A percentile compares a stretch with the other conserved stretches of the same genome.
These are phyloP conservation scores for Linum lewisii DNA, from an alignment of 345 rosid species.

Conservation along the genomic window DNA sequence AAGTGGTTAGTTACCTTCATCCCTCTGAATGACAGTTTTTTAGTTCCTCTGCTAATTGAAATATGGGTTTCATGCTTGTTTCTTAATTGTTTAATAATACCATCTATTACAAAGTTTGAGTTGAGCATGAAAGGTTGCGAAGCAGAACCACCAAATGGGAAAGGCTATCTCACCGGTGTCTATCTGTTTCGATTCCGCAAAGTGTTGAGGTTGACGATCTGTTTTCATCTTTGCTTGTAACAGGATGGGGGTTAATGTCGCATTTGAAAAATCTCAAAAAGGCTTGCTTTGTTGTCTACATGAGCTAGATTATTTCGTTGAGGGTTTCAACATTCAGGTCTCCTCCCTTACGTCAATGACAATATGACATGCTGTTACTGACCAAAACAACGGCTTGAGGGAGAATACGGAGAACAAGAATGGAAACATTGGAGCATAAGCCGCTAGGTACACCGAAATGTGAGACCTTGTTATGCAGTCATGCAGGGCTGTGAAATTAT, in stretches of 20 bases:
- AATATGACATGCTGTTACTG: neutral
- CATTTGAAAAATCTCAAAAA: neutral
- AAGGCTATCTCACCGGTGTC: too few species aligned
- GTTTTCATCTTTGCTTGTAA: slow-evolving; percentile 3
- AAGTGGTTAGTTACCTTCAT: slow-evolving; percentile 22
- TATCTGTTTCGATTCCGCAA: too few species aligned
- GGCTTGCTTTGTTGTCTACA: neutral
- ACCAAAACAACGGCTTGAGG: too few species aligned
- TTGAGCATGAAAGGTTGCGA: too few species aligned
- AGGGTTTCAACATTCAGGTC: neutral
- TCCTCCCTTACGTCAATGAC: neutral
- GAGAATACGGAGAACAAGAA: too few species aligned
- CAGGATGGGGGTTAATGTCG: slow-evolving; percentile 27
- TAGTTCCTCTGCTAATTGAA: neutral
- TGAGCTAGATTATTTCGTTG: neutral
- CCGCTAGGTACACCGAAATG: too few species aligned
- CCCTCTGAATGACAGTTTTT: neutral
- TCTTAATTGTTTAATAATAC: too few species aligned
- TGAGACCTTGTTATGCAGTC: too few species aligned
- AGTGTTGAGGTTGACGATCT: neutral
- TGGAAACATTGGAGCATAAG: too few species aligned
- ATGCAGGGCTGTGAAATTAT: too few species aligned
- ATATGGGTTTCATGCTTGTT: neutral
- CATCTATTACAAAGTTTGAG: too few species aligned
- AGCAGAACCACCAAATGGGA: too few species aligned